A percentile compares a stretch with the other conserved stretches of the same genome.
phyloP scores from a whole-genome alignment of 2,329 filamentous ascomycete genomes.

The Fusarium oxysporum region DNA sequence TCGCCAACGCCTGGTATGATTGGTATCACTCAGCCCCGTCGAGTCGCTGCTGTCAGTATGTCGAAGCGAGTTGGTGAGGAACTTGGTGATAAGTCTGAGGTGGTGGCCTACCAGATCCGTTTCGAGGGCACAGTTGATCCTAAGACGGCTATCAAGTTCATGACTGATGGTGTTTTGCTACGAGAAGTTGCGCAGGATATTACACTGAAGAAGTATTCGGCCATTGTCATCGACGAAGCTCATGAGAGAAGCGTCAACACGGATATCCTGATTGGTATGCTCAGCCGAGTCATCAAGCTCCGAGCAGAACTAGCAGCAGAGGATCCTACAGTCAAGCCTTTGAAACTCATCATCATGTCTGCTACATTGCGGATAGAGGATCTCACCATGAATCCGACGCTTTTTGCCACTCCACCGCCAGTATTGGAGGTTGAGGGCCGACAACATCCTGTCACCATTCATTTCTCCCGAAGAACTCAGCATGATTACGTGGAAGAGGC shows the following conservation, averaged over 20 bases:
- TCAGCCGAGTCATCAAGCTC: conserved; percentile 90
- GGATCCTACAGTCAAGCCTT: conserved; percentile 75
- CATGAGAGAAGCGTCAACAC: conserved; percentile 98
- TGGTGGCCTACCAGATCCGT: conserved; percentile 92
- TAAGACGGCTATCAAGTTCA: conserved; percentile 95
- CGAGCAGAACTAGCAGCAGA: conserved; percentile 80
- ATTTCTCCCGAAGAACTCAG: conserved; percentile 86
- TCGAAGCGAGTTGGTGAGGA: conserved; percentile 91
- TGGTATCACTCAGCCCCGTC: conserved; percentile 91
- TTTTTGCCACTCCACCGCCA: conserved; percentile 84
- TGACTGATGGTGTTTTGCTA: conserved; percentile 97
- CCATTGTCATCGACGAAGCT: conserved; percentile 94
- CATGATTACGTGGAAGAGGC: conserved; percentile 92
- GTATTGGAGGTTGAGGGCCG: conserved; percentile 91
- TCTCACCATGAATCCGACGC: conserved; percentile 82
- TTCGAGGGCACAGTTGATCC: conserved; percentile 87
- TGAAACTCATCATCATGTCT: conserved; percentile 98
- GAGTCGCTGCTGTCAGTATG: conserved; percentile 97
- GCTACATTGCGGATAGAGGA: conserved; percentile 92
- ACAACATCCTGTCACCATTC: conserved; percentile 88
- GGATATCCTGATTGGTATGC: conserved; percentile 96
- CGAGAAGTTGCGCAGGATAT: conserved; percentile 93
- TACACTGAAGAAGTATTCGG: conserved; percentile 87
- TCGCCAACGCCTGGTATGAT: conserved; percentile 92
- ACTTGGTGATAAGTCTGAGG: conserved; percentile 78